Evolutionary conservation across 352 stramenopile species (phyloP), one percentile per base, ranked within the genome.

Genomic region (Pythium sp.): DNA sequence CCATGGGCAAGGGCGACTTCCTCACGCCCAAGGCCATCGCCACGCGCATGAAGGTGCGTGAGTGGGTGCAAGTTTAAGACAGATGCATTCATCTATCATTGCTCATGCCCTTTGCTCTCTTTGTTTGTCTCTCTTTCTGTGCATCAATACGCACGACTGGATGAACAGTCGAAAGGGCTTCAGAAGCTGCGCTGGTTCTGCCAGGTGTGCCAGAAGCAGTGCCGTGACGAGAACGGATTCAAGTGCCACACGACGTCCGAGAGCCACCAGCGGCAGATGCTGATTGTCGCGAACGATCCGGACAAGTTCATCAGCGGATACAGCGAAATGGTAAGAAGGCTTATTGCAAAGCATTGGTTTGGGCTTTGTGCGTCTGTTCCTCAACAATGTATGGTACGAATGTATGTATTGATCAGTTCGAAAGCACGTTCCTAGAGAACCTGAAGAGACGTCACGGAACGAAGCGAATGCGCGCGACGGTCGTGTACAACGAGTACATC

Each of bases 401-500:
- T 32, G 30, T 32, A 5, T 32, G 30, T n/a, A 5, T 14, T 24
- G 32, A 15, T 2, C 20, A 98, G 72, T 99, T 99, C 74, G 97
- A 99, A 80, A 79, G 79, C 47, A 81, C 84, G 9, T 99, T 98
- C 77, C 58, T 99, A 2, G 95, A 99, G 58, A 98, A 97, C 34
- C 74, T 99, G 38, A 87, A 86, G 30, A 87, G 95, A 11, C 82
- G 96, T 24, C 97, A 99, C 74, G 92, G 96, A 8, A 99, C 96
- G 26, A 99, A 99, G 78, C 82, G 94, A 28, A 97, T 99, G 68
- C 93, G 96, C 54, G 97, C 97, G 26, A 99, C 99, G 60, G 85
- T 92, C 56, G 89, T 99, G 4, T 99, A 99, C 85, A 98, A 99
- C 78, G 97, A 99, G 79, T 98, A 99, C 69, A 99, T 99, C 76